phyloP scores from a whole-genome alignment of 306 rosid species.

The Arachis stenosperma region DNA sequence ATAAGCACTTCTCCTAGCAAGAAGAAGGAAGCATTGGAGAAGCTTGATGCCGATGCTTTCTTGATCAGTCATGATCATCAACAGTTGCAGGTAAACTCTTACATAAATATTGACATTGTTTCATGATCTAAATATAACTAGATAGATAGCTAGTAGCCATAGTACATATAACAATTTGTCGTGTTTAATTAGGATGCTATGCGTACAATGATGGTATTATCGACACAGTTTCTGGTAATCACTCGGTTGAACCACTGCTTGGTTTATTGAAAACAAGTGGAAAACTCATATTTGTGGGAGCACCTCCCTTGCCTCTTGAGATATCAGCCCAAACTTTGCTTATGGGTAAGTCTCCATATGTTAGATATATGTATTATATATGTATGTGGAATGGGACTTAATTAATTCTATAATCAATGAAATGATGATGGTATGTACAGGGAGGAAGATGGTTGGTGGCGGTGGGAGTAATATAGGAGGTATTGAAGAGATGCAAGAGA shows the following conservation, averaged over 20 bases:
- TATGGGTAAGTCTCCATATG: conserved; percentile 34
- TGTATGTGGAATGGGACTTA: too few relatives aligned
- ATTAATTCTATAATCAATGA: too few relatives aligned
- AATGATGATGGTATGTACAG: conserved; percentile 1
- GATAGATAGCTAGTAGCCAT: not conserved
- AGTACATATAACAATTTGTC: not conserved
- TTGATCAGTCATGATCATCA: conserved; percentile 36
- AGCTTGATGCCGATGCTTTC: conserved; percentile 41
- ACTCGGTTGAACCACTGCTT: conserved; percentile 10
- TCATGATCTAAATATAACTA: not conserved
- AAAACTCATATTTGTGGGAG: conserved; percentile 51
- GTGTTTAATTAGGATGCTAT: conserved; percentile 31
- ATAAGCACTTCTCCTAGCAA: conserved; percentile 50
- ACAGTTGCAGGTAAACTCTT: conserved; percentile 15
- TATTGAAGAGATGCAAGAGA: conserved; percentile 43
- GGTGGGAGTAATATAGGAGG: conserved; percentile 46
- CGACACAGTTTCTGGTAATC: conserved; percentile 34
- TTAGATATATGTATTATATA: too few relatives aligned
- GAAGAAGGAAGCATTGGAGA: conserved; percentile 46
- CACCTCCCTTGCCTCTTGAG: conserved; percentile 29
- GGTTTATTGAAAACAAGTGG: conserved; percentile 39
- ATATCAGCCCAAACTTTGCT: conserved; percentile 41
- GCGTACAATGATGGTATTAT: conserved; percentile 19
- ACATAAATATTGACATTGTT: not conserved
- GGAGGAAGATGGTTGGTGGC: conserved; percentile 46